A percentile compares a stretch with the other conserved stretches of the same genome.
phyloP scores from a whole-genome alignment of 345 rosid genomes.

The Murraya koenigii region DNA sequence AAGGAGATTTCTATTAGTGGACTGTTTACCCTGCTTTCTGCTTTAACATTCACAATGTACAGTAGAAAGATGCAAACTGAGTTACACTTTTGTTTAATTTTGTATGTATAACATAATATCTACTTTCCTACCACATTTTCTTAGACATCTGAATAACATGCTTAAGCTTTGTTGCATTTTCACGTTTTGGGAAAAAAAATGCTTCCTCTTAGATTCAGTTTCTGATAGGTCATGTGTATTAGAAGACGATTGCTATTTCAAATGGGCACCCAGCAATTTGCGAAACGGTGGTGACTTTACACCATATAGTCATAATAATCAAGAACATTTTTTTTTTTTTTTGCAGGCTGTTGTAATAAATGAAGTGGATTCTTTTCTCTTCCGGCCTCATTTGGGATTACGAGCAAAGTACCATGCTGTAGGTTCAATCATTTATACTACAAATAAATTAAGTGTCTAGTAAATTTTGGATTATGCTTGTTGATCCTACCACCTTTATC shows the following conservation, averaged over 20 bases:
- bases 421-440: slow-evolving; percentile 27
- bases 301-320: neutral
- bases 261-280: neutral
- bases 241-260: neutral
- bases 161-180: neutral
- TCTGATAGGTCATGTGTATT: neutral
- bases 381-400: slow-evolving; percentile 80
- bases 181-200: neutral
- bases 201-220: neutral
- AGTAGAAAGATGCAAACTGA: neutral
- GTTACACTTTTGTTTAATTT: neutral
- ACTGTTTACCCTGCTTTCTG: neutral
- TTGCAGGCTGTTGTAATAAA: slow-evolving; percentile 85
- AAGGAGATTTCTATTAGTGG: neutral
- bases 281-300: neutral
- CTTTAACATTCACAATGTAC: neutral
- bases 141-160: neutral
- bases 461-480: neutral
- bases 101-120: neutral
- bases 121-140: neutral
- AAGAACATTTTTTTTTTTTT: neutral
- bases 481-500: neutral
- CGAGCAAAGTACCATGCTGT: slow-evolving; percentile 93
- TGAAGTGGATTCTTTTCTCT: slow-evolving; percentile 89
- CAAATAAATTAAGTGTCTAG: neutral